These are phyloP conservation scores for Melanogaster broomeanus DNA, from an alignment of 768 basidiomycete species.

Conservation along the genomic window DNA sequence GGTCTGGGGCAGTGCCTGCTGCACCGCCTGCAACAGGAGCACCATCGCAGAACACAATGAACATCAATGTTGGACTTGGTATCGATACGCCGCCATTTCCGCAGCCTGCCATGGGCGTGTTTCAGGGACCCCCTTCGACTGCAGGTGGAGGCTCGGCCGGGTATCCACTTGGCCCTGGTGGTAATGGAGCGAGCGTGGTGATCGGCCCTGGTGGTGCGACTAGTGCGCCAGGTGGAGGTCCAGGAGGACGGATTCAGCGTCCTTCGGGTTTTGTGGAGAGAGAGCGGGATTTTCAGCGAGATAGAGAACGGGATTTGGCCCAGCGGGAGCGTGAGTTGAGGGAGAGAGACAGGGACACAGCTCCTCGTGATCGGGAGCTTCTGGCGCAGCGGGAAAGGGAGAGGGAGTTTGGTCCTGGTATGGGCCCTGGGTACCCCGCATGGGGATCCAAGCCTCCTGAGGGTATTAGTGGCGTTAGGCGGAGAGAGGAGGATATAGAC, in stretches of 20 bases:
- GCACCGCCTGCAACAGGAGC: conserved; percentile 1
- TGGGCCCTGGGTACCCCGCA: conserved; percentile 22
- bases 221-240: conserved; percentile 14
- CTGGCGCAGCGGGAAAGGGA: conserved; percentile 23
- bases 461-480: conserved; percentile 31
- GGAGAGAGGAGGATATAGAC: conserved; percentile 38
- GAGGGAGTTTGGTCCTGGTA: conserved; percentile 24
- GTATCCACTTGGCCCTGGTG: conserved; percentile 23
- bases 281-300: conserved; percentile 21
- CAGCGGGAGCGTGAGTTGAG: conserved; percentile 31
- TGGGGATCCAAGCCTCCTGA: conserved; percentile 36
- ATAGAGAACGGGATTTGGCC: conserved; percentile 27
- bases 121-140: conserved; percentile 24
- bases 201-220: conserved; percentile 27
- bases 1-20: conserved; percentile 4
- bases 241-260: conserved; percentile 25
- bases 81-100: conserved; percentile 20
- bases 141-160: conserved; percentile 13
- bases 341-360: conserved; percentile 15
- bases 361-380: conserved; percentile 23
- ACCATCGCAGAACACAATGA: conserved; percentile 13
- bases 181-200: conserved; percentile 20
- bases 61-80: conserved; percentile 8
- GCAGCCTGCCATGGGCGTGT: conserved; percentile 30
- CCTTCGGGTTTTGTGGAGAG: conserved; percentile 35